Evolutionary conservation across 371 early-diverging fungal genomes (phyloP).

Genomic region (Capniomyces stellatus): DNA sequence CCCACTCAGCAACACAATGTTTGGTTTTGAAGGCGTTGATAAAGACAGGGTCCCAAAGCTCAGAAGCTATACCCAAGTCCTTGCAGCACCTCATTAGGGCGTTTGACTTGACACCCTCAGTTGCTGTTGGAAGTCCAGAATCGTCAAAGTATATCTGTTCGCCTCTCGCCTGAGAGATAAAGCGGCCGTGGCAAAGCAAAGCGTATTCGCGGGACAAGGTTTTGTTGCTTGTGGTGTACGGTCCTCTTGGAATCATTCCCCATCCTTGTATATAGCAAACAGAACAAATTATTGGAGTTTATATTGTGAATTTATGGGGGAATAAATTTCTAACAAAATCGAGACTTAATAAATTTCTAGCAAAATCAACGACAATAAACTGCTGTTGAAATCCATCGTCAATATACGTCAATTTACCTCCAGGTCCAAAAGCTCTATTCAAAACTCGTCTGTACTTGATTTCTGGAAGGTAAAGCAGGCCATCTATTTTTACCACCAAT

Average conservation of each 20-base stretch:
- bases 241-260: slow-evolving; percentile 83
- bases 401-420: slow-evolving; percentile 51
- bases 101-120: slow-evolving; percentile 85
- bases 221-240: slow-evolving; percentile 57
- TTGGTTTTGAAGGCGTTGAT: slow-evolving; percentile 65
- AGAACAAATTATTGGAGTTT: no score
- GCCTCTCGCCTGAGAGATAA: slow-evolving; percentile 85
- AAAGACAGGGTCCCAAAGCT: slow-evolving; percentile 89
- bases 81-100: slow-evolving; percentile 95
- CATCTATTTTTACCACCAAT: no score
- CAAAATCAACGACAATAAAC: neutral
- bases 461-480: slow-evolving; percentile 82
- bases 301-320: no score
- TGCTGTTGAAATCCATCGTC: neutral
- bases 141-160: slow-evolving; percentile 79
- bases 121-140: slow-evolving; percentile 58
- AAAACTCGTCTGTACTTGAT: slow-evolving; percentile 91
- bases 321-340: no score
- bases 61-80: slow-evolving; percentile 83
- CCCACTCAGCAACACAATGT: slow-evolving; percentile 59
- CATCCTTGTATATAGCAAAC: slow-evolving; percentile 29
- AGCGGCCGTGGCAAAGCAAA: slow-evolving; percentile 65
- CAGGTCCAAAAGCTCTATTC: slow-evolving; percentile 90
- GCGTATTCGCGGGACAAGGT: slow-evolving; percentile 85
- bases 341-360: neutral